phyloP scores from a whole-genome alignment of 257 asterid genomes.

The Cinchona pubescens region DNA sequence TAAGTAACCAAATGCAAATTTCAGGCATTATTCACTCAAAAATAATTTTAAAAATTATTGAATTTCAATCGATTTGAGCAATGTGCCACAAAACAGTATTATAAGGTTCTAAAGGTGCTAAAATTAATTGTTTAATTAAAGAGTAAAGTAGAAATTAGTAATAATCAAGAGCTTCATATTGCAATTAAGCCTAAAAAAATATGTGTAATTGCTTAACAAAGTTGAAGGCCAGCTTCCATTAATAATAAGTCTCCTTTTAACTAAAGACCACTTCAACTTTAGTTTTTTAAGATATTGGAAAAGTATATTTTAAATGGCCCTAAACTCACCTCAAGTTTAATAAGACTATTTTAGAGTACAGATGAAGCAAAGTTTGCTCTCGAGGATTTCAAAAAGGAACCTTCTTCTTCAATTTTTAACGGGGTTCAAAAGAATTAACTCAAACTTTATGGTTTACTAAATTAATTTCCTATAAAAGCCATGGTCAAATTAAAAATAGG shows the following conservation, averaged over 20 bases:
- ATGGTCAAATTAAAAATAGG: background rate
- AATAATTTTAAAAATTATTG: too few species aligned
- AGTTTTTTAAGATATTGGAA: too few species aligned
- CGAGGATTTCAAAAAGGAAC: background rate
- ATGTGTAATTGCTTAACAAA: background rate
- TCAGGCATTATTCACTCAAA: too few species aligned
- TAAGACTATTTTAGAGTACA: background rate
- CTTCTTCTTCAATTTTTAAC: background rate
- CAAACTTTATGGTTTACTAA: conserved; percentile 3
- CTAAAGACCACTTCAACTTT: background rate
- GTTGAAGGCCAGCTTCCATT: background rate
- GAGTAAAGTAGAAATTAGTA: too few species aligned
- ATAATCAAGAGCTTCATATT: too few species aligned
- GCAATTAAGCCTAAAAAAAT: too few species aligned
- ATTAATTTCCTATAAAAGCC: background rate
- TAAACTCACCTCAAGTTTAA: background rate
- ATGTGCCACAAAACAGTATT: too few species aligned
- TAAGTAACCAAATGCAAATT: too few species aligned
- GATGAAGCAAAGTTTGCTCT: background rate
- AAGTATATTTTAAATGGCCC: background rate
- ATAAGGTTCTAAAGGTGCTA: too few species aligned
- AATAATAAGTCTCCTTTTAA: background rate
- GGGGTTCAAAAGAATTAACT: conserved; percentile 3
- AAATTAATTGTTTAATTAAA: too few species aligned
- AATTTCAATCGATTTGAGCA: too few species aligned